These are phyloP conservation scores for Arabis alpina DNA, from an alignment of 345 rosid genomes.

Conservation along the genomic window DNA sequence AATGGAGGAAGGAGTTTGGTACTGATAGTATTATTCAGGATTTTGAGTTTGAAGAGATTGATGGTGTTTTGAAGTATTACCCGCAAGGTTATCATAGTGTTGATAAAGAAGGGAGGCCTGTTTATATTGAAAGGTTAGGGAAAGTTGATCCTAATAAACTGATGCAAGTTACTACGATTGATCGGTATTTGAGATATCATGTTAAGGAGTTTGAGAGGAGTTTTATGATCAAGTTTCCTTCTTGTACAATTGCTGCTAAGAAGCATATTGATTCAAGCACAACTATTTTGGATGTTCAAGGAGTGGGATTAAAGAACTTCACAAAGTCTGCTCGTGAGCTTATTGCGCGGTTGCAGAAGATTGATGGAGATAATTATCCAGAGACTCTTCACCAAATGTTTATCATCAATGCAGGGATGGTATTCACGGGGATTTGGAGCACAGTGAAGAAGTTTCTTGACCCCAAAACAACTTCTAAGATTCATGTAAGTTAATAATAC, in stretches of 20 bases:
- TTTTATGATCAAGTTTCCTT: slow-evolving; percentile 83
- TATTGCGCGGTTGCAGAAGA: slow-evolving; percentile 84
- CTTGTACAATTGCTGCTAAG: slow-evolving; percentile 92
- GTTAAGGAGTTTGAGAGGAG: slow-evolving; percentile 93
- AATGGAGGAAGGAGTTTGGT: slow-evolving; percentile 94
- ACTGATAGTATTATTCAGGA: slow-evolving; percentile 83
- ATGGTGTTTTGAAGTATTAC: slow-evolving; percentile 74
- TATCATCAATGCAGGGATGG: slow-evolving; percentile 95
- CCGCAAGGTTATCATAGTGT: slow-evolving; percentile 98
- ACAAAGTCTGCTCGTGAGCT: slow-evolving; percentile 95
- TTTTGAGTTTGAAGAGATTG: slow-evolving; percentile 82
- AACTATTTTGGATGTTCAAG: slow-evolving; percentile 74
- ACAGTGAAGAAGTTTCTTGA: slow-evolving; percentile 86
- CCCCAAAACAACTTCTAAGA: slow-evolving; percentile 97
- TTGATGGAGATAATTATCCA: slow-evolving; percentile 98
- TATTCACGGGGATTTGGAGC: slow-evolving; percentile 89
- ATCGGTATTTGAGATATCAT: slow-evolving; percentile 84
- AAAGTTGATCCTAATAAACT: slow-evolving; percentile 86
- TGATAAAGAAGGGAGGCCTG: slow-evolving; percentile 94
- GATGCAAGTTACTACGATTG: slow-evolving; percentile 92
- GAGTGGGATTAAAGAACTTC: slow-evolving; percentile 85
- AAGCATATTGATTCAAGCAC: slow-evolving; percentile 96
- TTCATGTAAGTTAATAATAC: slow-evolving; percentile 62
- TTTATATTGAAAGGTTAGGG: slow-evolving; percentile 91
- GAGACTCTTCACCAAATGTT: slow-evolving; percentile 99